A percentile compares a stretch with the other conserved stretches of the same genome.
Conservation (phyloP, 768 basidiomycete species). For the Leccinum arenicola region DNA sequence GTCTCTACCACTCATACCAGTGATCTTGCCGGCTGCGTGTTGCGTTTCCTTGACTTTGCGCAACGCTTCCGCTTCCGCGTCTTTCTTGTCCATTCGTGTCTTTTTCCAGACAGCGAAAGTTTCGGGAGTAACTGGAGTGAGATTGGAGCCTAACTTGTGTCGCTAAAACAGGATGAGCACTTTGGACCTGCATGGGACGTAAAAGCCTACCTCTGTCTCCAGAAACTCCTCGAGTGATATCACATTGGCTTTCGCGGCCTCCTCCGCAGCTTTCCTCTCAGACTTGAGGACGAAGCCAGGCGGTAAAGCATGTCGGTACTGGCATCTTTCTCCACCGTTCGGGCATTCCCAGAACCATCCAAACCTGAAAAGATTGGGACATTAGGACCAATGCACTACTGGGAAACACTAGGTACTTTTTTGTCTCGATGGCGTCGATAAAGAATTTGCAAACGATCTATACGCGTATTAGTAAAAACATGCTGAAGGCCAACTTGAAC, state of each 20-base stretch:
- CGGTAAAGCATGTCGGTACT: constrained; percentile 93
- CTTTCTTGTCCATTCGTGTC: constrained; percentile 92
- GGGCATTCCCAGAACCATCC: constrained; percentile 98
- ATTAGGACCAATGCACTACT: neutral
- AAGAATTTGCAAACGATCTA: constrained; percentile 98
- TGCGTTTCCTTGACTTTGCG: constrained; percentile 81
- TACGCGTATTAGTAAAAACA: constrained; percentile 6
- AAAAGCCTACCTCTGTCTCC: constrained; percentile 82
- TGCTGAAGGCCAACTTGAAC: neutral
- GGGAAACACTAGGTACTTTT: constrained; percentile 50
- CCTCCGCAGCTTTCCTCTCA: constrained; percentile 87
- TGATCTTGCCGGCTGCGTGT: constrained; percentile 82
- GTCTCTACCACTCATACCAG: constrained; percentile 94
- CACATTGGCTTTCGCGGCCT: constrained; percentile 81
- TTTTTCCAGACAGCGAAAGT: constrained; percentile 94
- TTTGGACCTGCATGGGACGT: neutral
- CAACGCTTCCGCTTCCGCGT: constrained; percentile 79
- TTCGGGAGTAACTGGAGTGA: constrained; percentile 93
- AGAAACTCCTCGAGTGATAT: constrained; percentile 97
- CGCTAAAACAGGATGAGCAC: constrained; percentile 48
- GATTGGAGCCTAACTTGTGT: constrained; percentile 85
- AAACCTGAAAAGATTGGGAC: constrained; percentile 43
- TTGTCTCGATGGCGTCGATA: constrained; percentile 90
- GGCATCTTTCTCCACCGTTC: constrained; percentile 76
- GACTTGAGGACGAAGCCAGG: constrained; percentile 95